phyloP scores from a whole-genome alignment of 2,329 filamentous ascomycete species.

The Colletotrichum simmondsii region DNA sequence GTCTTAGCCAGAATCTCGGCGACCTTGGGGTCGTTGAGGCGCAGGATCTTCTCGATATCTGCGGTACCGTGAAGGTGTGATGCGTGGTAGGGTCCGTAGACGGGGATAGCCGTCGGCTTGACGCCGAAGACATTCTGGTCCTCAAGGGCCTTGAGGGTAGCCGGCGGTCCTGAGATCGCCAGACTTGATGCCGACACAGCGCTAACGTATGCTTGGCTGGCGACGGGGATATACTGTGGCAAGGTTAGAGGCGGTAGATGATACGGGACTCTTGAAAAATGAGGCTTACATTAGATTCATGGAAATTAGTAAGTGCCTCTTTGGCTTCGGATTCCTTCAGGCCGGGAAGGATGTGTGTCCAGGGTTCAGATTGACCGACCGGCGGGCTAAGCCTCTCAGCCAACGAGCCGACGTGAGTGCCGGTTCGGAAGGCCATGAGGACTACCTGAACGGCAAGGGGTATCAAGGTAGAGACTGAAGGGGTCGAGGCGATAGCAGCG shows the following conservation, averaged over 20 bases:
- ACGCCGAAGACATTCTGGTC: slow-evolving; percentile 50
- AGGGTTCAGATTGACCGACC: slow-evolving; percentile 63
- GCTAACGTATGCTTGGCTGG: slow-evolving; percentile 64
- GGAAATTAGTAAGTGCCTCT: slow-evolving; percentile 65
- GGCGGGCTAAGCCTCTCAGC: slow-evolving; percentile 57
- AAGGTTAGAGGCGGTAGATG: neutral
- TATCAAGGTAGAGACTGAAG: slow-evolving; percentile 70
- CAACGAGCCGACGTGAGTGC: slow-evolving; percentile 64
- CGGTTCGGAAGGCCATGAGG: slow-evolving; percentile 74
- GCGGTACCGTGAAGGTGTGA: slow-evolving; percentile 59
- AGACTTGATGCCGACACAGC: slow-evolving; percentile 59
- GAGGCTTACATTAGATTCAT: slow-evolving; percentile 60
- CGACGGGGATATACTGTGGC: slow-evolving; percentile 52
- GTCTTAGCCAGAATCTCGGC: slow-evolving; percentile 52
- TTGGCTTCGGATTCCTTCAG: slow-evolving; percentile 62
- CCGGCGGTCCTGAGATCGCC: slow-evolving; percentile 65
- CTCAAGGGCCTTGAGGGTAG: slow-evolving; percentile 56
- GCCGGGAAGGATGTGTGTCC: slow-evolving; percentile 74
- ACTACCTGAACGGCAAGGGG: slow-evolving; percentile 72
- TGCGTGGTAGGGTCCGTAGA: slow-evolving; percentile 69
- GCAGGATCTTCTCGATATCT: slow-evolving; percentile 58
- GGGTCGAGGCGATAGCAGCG: slow-evolving; percentile 72
- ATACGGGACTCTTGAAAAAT: slow-evolving; percentile 22
- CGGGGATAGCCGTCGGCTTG: slow-evolving; percentile 59
- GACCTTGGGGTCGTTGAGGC: slow-evolving; percentile 52